These are phyloP conservation scores for Silybum marianum DNA, from an alignment of 129 eudicot genomes.

Conservation along the genomic window DNA sequence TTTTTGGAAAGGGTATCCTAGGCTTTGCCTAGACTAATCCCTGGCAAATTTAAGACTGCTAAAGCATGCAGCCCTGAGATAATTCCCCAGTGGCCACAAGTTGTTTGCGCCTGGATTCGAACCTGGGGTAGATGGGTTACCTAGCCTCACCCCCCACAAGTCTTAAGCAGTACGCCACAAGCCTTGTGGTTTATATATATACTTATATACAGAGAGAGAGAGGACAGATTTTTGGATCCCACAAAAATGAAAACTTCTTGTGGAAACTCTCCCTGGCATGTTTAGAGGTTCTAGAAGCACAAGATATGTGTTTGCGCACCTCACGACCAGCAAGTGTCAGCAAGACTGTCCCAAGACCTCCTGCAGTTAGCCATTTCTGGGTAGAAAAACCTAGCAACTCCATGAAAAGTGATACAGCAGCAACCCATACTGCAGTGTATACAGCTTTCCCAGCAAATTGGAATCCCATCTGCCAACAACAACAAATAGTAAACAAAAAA, in stretches of 20 bases:
- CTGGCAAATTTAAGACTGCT: too few species aligned
- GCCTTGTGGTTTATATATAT: too few species aligned
- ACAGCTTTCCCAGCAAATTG: conserved; percentile 92
- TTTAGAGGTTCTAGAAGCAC: not conserved
- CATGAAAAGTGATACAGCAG: conserved; percentile 96
- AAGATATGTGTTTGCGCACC: conserved; percentile 39
- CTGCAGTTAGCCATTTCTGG: conserved; percentile 97
- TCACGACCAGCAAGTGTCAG: conserved; percentile 99
- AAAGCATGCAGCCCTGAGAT: too few species aligned
- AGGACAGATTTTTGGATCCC: not conserved
- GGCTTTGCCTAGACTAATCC: too few species aligned
- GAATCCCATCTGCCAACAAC: conserved; percentile 79
- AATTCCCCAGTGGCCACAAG: too few species aligned
- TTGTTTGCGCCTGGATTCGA: too few species aligned
- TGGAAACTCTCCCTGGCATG: not conserved
- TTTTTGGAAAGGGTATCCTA: too few species aligned
- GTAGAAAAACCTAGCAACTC: conserved; percentile 95
- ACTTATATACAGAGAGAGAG: not conserved
- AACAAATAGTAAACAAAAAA: not conserved
- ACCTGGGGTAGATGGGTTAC: too few species aligned
- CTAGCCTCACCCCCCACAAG: too few species aligned
- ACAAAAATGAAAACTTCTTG: not conserved
- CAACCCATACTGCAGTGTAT: conserved; percentile 93
- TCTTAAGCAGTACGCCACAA: too few species aligned
- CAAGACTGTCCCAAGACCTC: conserved; percentile 97